Evolutionary conservation across 352 stramenopile genomes (phyloP), one percentile per base, ranked within the genome.

Genomic region (Hyphochytrium catenoides): DNA sequence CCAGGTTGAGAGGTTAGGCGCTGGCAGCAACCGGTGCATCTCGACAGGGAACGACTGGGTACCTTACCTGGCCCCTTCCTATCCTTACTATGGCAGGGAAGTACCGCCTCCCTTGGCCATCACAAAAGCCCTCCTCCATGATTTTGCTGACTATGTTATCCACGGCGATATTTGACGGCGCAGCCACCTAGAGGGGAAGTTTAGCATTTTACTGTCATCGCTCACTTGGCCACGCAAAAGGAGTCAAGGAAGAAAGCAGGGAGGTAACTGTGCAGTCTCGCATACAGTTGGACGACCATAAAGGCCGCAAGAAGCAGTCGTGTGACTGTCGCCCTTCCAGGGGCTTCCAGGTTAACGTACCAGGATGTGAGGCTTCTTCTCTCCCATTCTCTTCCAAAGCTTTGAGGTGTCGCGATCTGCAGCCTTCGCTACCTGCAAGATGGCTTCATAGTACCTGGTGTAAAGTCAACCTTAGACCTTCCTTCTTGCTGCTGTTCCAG

Each of bases 71-170:
- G 43, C 63, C 51, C 34, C 73, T 53, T 5, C 85, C 85, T 16
- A 95, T 75, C 18, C 85, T 66, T 44, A 93, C 74, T 26, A 96
- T 94, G 36, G 83, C 79, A 9, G 85, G 85, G 37, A 92, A 93
- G 40, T 95, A 96, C 29, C 73, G 58, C 32, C 70, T 54, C 0
- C 79, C 81, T 58, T 84, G 73, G 23, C 85, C 85, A 46, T 95
- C 85, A 25, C 84, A 76, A 34, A 95, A 95, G 24, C 82, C 81
- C 51, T 91, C 72, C 45, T 84, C 64, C 41, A 95, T 93, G 23
- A 96, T 84, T 48, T 94, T 94, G n/a, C 71, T 56, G 26, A 95
- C 81, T 22, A 96, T 82, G 45, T 95, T 94, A 43, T 96, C 85
- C 0, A 95, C 76, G 14, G 83, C 85, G 40, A 77, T 79, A 58